A percentile compares a stretch with the other conserved stretches of the same genome.
Evolutionary conservation across 139 green algal genomes (phyloP).

Genomic region (Marvania coccoides): DNA sequence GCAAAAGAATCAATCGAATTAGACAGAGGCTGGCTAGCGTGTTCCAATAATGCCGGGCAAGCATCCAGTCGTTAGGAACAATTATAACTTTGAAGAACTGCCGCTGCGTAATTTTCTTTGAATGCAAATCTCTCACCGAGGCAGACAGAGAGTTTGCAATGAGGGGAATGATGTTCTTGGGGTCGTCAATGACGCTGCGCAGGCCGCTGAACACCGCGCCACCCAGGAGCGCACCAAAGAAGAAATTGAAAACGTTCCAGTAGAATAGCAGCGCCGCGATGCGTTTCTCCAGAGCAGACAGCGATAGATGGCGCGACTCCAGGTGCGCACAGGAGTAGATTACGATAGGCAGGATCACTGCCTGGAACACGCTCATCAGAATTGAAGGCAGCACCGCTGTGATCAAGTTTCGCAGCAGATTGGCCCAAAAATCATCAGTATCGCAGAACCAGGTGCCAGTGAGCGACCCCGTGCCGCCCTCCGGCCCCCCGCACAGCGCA

Average conservation of each 20-base stretch:
- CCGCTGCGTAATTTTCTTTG: too few relatives aligned
- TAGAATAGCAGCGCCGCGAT: constrained; percentile 45
- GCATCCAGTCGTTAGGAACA: too few relatives aligned
- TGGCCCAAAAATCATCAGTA: constrained; percentile 6
- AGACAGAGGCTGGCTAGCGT: constrained; percentile 36
- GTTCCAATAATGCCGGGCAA: too few relatives aligned
- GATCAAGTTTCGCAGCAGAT: constrained; percentile 40
- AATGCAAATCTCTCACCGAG: too few relatives aligned
- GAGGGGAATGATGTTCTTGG: not conserved
- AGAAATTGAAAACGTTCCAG: constrained; percentile 64
- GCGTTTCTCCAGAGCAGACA: constrained; percentile 31
- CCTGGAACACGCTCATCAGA: constrained; percentile 64
- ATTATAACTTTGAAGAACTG: too few relatives aligned
- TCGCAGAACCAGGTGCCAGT: constrained; percentile 48
- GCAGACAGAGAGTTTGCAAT: not conserved
- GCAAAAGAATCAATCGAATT: constrained; percentile 44
- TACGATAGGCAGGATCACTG: constrained; percentile 25
- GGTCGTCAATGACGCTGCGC: constrained; percentile 5
- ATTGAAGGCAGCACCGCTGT: constrained; percentile 58
- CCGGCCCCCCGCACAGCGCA: not conserved
- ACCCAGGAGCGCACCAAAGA: constrained; percentile 53
- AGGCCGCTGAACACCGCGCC: constrained; percentile 29
- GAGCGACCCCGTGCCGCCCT: not conserved
- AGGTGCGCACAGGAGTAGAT: constrained; percentile 1
- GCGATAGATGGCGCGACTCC: not conserved